These are phyloP conservation scores for Vachellia collinsii DNA, from an alignment of 306 rosid genomes.

Conservation along the genomic window DNA sequence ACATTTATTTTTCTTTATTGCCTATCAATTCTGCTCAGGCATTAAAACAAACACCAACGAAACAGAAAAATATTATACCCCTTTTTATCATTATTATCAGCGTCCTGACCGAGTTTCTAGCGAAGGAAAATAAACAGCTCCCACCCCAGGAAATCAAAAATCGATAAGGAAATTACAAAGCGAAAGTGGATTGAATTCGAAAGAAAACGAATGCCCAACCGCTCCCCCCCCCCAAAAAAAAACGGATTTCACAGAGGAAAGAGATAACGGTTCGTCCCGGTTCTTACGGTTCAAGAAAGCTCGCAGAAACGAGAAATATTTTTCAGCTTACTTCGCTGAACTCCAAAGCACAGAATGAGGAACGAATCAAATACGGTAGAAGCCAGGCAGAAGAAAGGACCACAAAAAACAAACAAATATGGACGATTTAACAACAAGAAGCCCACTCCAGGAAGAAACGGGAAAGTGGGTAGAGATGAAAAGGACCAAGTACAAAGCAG, in stretches of 20 bases:
- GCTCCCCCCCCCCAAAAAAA: no score
- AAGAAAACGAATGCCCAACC: neutral
- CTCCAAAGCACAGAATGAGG: slow-evolving; percentile 35
- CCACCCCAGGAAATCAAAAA: neutral
- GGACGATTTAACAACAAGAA: neutral
- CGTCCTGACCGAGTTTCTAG: neutral
- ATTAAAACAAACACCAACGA: slow-evolving; percentile 40
- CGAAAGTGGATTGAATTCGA: slow-evolving; percentile 14
- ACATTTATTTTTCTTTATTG: slow-evolving; percentile 36
- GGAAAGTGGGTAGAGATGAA: neutral
- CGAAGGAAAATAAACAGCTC: slow-evolving; percentile 21
- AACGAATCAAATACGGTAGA: slow-evolving; percentile 3
- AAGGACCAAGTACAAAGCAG: neutral
- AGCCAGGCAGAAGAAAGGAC: neutral
- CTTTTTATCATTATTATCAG: slow-evolving; percentile 6
- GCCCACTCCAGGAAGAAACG: neutral
- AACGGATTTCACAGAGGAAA: neutral
- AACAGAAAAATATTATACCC: slow-evolving; percentile 32
- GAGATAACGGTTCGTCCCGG: neutral
- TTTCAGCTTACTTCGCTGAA: slow-evolving; percentile 25
- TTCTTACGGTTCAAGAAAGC: neutral
- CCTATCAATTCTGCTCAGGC: slow-evolving; percentile 26
- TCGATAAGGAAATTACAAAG: neutral
- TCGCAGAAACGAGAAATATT: neutral
- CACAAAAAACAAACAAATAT: slow-evolving; percentile 3